Percentiles rank a stretch among this genome's conserved stretches.
Conservation (phyloP, 1,139 yeast species). For the Saccharomyces hybrid region DNA sequence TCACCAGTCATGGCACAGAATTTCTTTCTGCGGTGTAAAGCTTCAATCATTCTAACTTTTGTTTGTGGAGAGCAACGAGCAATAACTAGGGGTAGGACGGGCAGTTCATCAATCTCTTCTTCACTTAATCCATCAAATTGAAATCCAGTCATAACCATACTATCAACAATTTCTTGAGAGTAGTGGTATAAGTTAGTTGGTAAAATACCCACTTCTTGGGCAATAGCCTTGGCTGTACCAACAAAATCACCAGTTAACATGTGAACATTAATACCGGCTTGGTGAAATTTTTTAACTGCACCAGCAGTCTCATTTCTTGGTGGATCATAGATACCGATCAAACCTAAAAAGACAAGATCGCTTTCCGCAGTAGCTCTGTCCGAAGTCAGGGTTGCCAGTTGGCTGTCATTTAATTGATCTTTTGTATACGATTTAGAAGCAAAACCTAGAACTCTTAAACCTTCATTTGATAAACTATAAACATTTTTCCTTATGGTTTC, state of each 20-base stretch:
- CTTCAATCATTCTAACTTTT: conserved; percentile 85
- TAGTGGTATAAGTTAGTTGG: conserved; percentile 64
- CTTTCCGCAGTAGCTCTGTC: conserved; percentile 50
- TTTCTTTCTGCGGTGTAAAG: conserved; percentile 86
- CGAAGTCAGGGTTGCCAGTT: conserved; percentile 10
- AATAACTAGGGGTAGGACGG: conserved; percentile 78
- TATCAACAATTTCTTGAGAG: conserved; percentile 58
- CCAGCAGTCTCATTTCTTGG: conserved; percentile 80
- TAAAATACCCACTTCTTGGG: conserved; percentile 82
- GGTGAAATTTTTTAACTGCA: conserved; percentile 67
- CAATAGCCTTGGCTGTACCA: conserved; percentile 84
- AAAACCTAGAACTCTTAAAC: conserved; percentile 79
- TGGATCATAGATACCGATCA: conserved; percentile 94
- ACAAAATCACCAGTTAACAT: conserved; percentile 99
- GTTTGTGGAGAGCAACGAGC: conserved; percentile 98
- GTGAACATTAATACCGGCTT: conserved; percentile 91
- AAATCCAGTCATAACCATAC: conserved; percentile 76
- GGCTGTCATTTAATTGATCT: conserved; percentile 34
- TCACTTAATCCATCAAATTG: conserved; percentile 66
- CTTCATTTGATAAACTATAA: conserved; percentile 65
- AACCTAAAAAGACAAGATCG: conserved; percentile 69
- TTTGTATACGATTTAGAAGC: conserved; percentile 42
- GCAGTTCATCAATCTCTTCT: conserved; percentile 60
- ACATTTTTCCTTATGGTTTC: conserved; percentile 48
- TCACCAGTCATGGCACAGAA: conserved; percentile 99